Base-by-base conservation (phyloP, 2,329 filamentous ascomycete species). In the Sphaerulina musiva region DNA sequence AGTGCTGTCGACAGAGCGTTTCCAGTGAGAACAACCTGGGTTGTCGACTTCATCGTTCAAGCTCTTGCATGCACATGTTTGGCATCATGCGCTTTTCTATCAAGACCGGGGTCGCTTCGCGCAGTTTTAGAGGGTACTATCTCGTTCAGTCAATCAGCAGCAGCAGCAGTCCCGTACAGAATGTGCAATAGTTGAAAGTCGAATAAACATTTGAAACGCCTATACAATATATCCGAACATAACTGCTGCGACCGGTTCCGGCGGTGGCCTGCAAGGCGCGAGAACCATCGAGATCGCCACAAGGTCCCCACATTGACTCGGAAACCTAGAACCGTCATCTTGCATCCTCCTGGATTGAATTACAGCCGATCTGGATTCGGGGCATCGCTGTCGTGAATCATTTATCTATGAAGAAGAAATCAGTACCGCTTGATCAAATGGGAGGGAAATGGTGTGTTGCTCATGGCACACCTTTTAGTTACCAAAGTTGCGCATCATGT, bases 401-500 rank as follows among this genome's bases (percentile, higher is more conserved):
- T 31, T 17, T 12, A 34, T 29, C 48, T 51, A 41, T 41, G 41
- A 51, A 23, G 41, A 46, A 14, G 17, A 26, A 32, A 34, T 51
- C 48, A 51, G 48, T 14, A 46, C 8, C 17, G 48, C 39, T 34
- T 36, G 20, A 38, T 17, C 42, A 12, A 12, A 2, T n/a, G 4
- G 14, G 12, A 44, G 4, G 41, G 20, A 44, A 6, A 23, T 17
- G 41, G 10, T 44, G 41, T 23, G 8, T 11, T 23, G 20, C 41
- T 44, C 26, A 51, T 41, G 34, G 43, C 32, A 31, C 48, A 17
- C 7, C 32, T 51, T 46, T 48, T 51, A 51, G 45, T 56, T 56
- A 42, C 50, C 50, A 41, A 56, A 56, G 40, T 56, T 51, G 29
- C 49, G 51, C 56, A 58, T 58, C 56, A 58, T 58, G 23, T 58